Conservation (phyloP, 768 basidiomycete species). For the Trametes cubensis region DNA sequence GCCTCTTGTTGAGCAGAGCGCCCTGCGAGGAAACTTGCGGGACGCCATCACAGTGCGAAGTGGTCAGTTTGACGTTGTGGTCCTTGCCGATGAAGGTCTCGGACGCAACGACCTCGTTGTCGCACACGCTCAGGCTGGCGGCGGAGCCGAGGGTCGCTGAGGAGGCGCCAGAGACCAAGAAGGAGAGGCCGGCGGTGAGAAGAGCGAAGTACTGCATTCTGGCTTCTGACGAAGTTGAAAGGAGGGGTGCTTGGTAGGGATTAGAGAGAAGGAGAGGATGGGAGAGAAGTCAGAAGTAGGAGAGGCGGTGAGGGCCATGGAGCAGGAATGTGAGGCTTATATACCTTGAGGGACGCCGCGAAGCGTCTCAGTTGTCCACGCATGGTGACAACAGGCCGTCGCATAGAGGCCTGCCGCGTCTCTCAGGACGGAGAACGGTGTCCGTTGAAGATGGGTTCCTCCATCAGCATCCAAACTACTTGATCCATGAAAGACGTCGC, state of each 20-base stretch:
- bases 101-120: constrained; percentile 3
- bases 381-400: no score
- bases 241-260: neutral
- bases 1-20: constrained; percentile 26
- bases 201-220: constrained; percentile 11
- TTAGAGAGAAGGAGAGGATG: neutral
- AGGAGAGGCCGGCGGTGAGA: neutral
- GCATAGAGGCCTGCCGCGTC: neutral
- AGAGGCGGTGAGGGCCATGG: neutral
- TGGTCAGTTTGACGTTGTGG: constrained; percentile 45
- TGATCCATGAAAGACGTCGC: no score
- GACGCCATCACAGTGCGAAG: constrained; percentile 35
- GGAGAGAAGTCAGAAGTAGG: neutral
- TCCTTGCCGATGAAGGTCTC: constrained; percentile 44
- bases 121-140: neutral
- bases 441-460: neutral
- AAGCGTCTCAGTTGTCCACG: no score
- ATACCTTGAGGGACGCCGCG: no score
- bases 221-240: no score
- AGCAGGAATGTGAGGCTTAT: no score
- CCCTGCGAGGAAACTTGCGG: constrained; percentile 12
- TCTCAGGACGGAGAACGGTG: neutral
- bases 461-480: neutral
- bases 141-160: constrained; percentile 3
- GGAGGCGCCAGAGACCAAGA: constrained; percentile 3